A percentile compares a stretch with the other conserved stretches of the same genome.
These are phyloP conservation scores for Pseudogymnoascus sp. DNA, from an alignment of 2,329 filamentous ascomycete species.

Conservation along the genomic window DNA sequence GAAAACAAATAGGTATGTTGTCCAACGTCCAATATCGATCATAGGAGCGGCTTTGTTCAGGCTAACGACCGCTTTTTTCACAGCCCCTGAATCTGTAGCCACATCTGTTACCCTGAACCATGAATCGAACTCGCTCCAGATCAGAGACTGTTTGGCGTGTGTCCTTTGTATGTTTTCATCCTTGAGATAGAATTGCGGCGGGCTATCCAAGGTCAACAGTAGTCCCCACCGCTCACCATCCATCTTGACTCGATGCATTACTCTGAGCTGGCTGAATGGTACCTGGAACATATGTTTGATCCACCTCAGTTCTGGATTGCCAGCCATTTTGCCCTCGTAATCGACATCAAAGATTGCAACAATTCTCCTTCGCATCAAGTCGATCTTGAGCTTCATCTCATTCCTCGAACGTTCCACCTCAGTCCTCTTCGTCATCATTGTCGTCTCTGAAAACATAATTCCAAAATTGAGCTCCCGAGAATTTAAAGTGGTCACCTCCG, in stretches of 20 bases:
- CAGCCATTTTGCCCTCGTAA: constrained; percentile 17
- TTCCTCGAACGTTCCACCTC: constrained; percentile 18
- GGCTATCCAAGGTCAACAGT: constrained; percentile 40
- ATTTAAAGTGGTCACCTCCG: constrained; percentile 33
- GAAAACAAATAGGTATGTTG: constrained; percentile 47
- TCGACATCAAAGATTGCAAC: constrained; percentile 34
- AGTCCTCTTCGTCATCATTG: constrained; percentile 53
- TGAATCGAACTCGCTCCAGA: constrained; percentile 48
- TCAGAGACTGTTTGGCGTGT: constrained; percentile 32
- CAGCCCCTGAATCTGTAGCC: constrained; percentile 34
- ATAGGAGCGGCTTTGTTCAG: constrained; percentile 41
- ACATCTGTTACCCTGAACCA: constrained; percentile 61
- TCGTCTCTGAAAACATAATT: constrained; percentile 41
- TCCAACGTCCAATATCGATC: constrained; percentile 60
- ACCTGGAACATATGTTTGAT: constrained; percentile 29
- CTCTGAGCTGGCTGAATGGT: constrained; percentile 36
- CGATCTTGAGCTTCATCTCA: constrained; percentile 31
- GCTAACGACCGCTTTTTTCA: constrained; percentile 32
- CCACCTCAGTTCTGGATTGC: constrained; percentile 14
- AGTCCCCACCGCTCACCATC: constrained; percentile 31
- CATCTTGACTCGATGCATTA: constrained; percentile 33
- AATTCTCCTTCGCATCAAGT: constrained; percentile 33
- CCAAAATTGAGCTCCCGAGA: constrained; percentile 53
- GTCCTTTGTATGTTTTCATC: constrained; percentile 27
- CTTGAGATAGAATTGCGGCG: constrained; percentile 32